Base-by-base conservation (phyloP, 2,329 filamentous ascomycete genomes). In the Aureobasidium vineae region DNA sequence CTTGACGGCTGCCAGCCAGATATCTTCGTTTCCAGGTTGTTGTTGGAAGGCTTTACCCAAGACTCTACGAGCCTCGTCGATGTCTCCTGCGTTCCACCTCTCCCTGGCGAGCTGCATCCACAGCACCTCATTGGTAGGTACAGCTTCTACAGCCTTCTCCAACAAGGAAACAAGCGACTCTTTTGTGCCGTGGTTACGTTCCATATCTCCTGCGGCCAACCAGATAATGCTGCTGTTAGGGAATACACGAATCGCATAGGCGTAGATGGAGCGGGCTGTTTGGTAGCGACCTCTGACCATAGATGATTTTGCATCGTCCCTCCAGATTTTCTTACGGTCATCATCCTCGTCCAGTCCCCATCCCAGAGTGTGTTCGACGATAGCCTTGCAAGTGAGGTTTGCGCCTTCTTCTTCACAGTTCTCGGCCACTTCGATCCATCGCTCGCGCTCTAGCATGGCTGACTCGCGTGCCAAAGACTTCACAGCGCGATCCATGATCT, bases 31-130 rank as follows among this genome's bases (percentile, higher is more conserved):
- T 77, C 96, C 93, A 1, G 92, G 92, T 72, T 98, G 96, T 75
- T 97, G 91, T 72, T 94, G 89, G 82, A 99, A 99, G 5, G 94
- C 95, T 69, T 89, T 87, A 33, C 88, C 94, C 19, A 99, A 86
- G 1, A 98, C 92, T 69, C 88, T 84, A 66, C 95, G 86, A 15
- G 95, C 93, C 69, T 91, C 91, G 75, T 97, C 89, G 52, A 96
- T 88, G 72, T 96, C 89, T 59, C 92, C 92, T 2, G 90, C 86
- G 74, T 95, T 87, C 91, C 92, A 95, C 75, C 93, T 96, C 80
- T 98, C 95, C 78, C 94, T 91, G 41, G 94, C 95, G 63, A 97
- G 88, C 82, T 96, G 90, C 84, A 99, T 89, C 95, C 95, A 99
- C 23, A 99, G 81, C 23, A 92, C 89, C 77, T 97, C 93, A 71